Evolutionary conservation across 1,284 basidiomycete genomes (phyloP).

Genomic region (Serendipita sp.): DNA sequence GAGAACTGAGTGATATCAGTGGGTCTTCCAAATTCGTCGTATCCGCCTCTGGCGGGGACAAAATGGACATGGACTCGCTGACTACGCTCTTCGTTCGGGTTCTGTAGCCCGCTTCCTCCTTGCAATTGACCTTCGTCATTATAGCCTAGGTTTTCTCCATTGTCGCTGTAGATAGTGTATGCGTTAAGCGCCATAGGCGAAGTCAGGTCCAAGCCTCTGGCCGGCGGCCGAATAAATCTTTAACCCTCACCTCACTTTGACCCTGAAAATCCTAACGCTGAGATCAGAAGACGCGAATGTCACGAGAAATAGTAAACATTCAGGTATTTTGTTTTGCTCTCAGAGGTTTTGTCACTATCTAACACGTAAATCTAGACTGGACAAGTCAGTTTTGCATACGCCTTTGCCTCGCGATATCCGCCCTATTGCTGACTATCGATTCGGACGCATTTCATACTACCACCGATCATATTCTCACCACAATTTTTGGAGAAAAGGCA

Average conservation of each 20-base stretch:
- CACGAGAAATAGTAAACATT: conserved; percentile 22
- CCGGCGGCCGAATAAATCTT: neutral
- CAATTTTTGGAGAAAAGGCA: conserved; percentile 30
- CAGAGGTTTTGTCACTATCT: neutral
- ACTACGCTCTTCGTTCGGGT: neutral
- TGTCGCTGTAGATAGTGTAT: neutral
- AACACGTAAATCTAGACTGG: conserved; percentile 15
- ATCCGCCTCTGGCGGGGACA: neutral
- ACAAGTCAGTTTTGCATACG: conserved; percentile 16
- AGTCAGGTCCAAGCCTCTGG: neutral
- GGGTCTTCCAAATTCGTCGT: neutral
- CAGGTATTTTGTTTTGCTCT: conserved; percentile 14
- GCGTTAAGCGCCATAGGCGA: neutral
- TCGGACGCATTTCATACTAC: neutral
- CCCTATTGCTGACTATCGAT: neutral
- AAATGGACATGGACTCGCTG: neutral
- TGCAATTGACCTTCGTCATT: neutral
- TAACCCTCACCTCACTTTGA: neutral
- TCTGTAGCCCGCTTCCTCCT: neutral
- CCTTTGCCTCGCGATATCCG: neutral
- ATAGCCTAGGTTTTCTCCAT: neutral
- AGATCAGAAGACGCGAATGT: conserved; percentile 7
- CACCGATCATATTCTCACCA: conserved; percentile 14
- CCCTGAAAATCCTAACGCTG: neutral
- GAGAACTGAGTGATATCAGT: neutral